A percentile compares a stretch with the other conserved stretches of the same genome.
Evolutionary conservation across 2,329 filamentous ascomycete species (phyloP).

Genomic region (Amauroascus niger): DNA sequence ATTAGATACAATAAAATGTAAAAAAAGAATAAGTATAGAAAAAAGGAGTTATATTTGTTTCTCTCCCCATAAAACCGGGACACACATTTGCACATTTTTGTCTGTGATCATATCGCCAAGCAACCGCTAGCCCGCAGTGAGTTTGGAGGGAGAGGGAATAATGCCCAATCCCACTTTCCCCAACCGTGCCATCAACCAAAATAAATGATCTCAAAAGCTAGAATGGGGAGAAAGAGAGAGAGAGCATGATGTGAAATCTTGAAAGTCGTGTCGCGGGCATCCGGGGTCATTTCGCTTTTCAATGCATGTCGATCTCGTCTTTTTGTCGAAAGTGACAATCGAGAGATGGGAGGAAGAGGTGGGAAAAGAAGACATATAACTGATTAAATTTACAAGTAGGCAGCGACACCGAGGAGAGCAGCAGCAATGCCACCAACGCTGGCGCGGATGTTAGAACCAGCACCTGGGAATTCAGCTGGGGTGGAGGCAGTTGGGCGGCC

Average conservation of each 20-base stretch:
- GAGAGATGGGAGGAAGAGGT: too few relatives aligned
- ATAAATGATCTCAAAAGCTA: neutral
- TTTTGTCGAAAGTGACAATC: too few relatives aligned
- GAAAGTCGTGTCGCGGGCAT: neutral
- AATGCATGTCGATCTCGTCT: neutral
- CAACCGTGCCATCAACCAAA: neutral
- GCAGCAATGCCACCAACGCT: constrained; percentile 18
- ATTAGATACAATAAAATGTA: constrained; percentile 8
- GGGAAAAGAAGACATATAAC: neutral
- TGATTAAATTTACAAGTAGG: constrained; percentile 36
- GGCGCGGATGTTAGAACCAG: constrained; percentile 13
- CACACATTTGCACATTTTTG: too few relatives aligned
- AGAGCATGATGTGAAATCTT: neutral
- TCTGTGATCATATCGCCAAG: too few relatives aligned
- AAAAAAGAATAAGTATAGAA: neutral
- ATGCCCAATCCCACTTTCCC: neutral
- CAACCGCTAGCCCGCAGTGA: too few relatives aligned
- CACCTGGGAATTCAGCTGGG: constrained; percentile 16
- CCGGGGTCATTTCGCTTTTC: neutral
- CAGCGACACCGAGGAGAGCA: constrained; percentile 22
- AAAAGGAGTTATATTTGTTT: constrained; percentile 1
- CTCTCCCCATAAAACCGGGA: neutral
- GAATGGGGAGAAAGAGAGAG: neutral
- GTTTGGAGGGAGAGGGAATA: too few relatives aligned
- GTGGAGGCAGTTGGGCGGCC: constrained; percentile 17